Percentiles rank a stretch among this genome's conserved stretches.
phyloP scores from a whole-genome alignment of 1,284 basidiomycete genomes.

The Rhodofomes roseus region DNA sequence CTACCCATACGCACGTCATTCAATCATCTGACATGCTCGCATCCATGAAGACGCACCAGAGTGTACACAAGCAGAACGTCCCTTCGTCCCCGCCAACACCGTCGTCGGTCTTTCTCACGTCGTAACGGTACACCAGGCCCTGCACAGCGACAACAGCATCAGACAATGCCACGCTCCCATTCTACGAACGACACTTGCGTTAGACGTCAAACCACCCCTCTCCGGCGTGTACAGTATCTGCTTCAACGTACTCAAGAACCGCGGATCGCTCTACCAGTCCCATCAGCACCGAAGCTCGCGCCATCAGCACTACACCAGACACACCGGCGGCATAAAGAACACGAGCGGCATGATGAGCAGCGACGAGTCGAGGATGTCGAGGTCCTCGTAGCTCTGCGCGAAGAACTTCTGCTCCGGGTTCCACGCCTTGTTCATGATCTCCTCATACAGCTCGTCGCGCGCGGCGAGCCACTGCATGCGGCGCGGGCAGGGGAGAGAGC shows the following conservation, averaged over 20 bases:
- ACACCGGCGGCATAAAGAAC: conserved; percentile 78
- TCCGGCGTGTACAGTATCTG: conserved; percentile 81
- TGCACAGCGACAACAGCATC: conserved; percentile 18
- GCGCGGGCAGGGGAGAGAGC: conserved; percentile 73
- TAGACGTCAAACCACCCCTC: conserved; percentile 84
- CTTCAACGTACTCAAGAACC: conserved; percentile 81
- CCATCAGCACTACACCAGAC: conserved; percentile 18
- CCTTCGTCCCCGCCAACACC: conserved; percentile 94
- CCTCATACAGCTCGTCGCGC: conserved; percentile 81
- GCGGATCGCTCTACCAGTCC: conserved; percentile 49
- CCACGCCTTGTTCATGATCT: conserved; percentile 81
- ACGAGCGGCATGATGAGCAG: conserved; percentile 83
- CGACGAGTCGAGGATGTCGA: conserved; percentile 65
- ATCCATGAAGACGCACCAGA: conserved; percentile 49
- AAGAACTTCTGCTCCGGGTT: conserved; percentile 65
- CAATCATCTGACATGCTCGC: not conserved
- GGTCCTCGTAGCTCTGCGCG: conserved; percentile 77
- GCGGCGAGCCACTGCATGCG: conserved; percentile 70
- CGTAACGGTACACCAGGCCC: conserved; percentile 78
- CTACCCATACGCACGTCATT: conserved; percentile 32
- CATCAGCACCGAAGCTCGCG: not conserved
- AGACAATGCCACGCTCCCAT: not conserved
- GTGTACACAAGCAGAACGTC: conserved; percentile 75
- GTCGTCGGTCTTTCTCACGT: conserved; percentile 78
- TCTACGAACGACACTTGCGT: conserved; percentile 42